A percentile compares a stretch with the other conserved stretches of the same genome.
Conservation (phyloP, 371 early-diverging fungal genomes). For the Entomophthora muscae region DNA sequence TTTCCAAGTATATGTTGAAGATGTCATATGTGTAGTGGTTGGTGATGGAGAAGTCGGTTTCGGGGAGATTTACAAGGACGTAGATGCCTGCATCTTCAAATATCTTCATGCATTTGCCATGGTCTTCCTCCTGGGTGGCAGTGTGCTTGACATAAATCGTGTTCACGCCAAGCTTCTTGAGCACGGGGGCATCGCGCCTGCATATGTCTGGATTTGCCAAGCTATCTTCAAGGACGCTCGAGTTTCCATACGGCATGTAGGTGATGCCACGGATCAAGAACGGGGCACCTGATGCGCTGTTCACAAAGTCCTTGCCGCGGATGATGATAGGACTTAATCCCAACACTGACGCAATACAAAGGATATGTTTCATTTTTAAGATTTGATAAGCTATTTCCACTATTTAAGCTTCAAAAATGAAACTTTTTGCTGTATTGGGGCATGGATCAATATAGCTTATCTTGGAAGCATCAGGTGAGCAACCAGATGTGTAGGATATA, state of each 20-base stretch:
- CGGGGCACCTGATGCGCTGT: not conserved
- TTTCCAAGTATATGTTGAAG: not conserved
- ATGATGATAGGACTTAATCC: not conserved
- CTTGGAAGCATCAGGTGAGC: not conserved
- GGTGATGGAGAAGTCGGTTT: not conserved
- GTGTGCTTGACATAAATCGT: not conserved
- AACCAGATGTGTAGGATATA: not conserved
- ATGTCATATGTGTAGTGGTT: not conserved
- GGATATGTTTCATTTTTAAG: too few relatives aligned
- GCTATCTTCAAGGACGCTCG: not conserved
- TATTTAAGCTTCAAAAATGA: too few relatives aligned
- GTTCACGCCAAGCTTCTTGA: not conserved
- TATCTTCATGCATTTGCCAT: not conserved
- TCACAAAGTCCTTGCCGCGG: not conserved
- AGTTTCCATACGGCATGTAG: not conserved
- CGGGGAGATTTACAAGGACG: not conserved
- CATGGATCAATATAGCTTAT: not conserved
- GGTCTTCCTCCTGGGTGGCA: not conserved
- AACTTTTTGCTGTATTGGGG: too few relatives aligned
- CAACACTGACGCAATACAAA: not conserved
- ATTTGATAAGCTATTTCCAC: too few relatives aligned
- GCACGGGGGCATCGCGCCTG: not conserved
- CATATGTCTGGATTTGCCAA: not conserved
- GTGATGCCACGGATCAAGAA: not conserved
- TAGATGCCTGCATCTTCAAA: not conserved